Evolutionary conservation across 352 stramenopile genomes (phyloP).

Genomic region (Pythium guiyangense): DNA sequence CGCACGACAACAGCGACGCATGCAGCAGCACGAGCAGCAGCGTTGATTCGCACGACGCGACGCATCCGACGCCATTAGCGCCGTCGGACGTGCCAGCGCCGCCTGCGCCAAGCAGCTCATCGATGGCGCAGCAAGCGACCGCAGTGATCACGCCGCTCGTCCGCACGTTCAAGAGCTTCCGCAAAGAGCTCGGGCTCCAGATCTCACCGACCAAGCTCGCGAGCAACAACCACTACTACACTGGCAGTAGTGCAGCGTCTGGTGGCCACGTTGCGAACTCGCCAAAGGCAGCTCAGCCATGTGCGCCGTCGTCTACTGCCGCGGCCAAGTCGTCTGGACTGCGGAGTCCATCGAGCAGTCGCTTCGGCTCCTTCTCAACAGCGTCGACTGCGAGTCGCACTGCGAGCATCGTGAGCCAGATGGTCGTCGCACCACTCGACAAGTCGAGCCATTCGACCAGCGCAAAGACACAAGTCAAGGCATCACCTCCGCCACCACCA

Average conservation of each 20-base stretch:
- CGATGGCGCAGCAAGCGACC: conserved; percentile 3
- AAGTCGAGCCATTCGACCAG: not conserved
- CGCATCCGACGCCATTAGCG: conserved; percentile 5
- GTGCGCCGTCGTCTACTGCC: not conserved
- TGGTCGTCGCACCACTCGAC: conserved; percentile 2
- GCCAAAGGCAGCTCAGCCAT: not conserved
- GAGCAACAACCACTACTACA: conserved; percentile 5
- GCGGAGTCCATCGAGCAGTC: conserved; percentile 4
- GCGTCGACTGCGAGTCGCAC: conserved; percentile 5
- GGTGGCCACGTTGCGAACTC: not conserved
- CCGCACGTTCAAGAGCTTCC: conserved; percentile 61
- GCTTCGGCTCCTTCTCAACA: conserved; percentile 11
- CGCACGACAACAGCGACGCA: conserved; percentile 38
- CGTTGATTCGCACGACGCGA: conserved; percentile 15
- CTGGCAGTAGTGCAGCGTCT: not conserved
- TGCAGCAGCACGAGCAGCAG: conserved; percentile 29
- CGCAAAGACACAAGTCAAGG: not conserved
- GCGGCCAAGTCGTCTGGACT: conserved; percentile 9
- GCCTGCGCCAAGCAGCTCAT: not conserved
- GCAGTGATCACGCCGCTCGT: conserved; percentile 25
- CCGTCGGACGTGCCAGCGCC: not conserved
- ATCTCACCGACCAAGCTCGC: conserved; percentile 9
- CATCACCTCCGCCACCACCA: not conserved
- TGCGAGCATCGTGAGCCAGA: conserved; percentile 14
- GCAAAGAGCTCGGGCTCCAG: conserved; percentile 35